Base-by-base conservation (phyloP, 2,329 filamentous ascomycete species). In the Aspergillus neoniger region DNA sequence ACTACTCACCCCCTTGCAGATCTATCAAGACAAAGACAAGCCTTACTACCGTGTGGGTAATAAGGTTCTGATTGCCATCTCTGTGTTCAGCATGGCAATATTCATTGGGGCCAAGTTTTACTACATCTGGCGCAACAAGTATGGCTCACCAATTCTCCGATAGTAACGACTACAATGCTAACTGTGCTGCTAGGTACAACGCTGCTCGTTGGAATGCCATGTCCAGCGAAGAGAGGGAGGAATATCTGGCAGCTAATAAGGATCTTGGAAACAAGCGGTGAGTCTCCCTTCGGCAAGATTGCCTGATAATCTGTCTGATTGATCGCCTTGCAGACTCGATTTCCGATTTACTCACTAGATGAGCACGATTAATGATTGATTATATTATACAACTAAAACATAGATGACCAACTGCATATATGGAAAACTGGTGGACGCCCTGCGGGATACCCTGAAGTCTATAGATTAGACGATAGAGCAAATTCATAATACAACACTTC, bases 1-100 rank as follows among this genome's bases (percentile, higher is more conserved):
- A 17, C 59, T 10, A 48, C 62, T 63, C 19, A 65, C 8, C 57
- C 57, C 64, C n/a, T 17, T 32, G 8, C 79, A 86, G 74, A 83
- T 86, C 60, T 86, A 86, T 65, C 81, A 83, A 23, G 73, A 82
- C 17, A 77, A 80, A 58, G 85, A 87, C 58, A 77, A 78, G 5
- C 85, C 85, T 0, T 82, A 83, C 66, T 88, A 86, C 69, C 82
- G 83, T 60, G 79, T 68, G 3, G 85, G 85, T 8, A 88, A 88
- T 73, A 83, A 78, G 23, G 81, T 86, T 3, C 77, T 86, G 52
- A 80, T 88, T 23, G 81, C 77, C 1, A 77, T 88, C 52, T 74
- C 81, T 3, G 78, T 77, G 0, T 77, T 85, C 28, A 79, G 81
- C 19, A 67, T 86, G 8, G 70, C 80, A 0, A 66, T 81, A 0